phyloP scores from a whole-genome alignment of 129 eudicot genomes.

The Artemisia annua region DNA sequence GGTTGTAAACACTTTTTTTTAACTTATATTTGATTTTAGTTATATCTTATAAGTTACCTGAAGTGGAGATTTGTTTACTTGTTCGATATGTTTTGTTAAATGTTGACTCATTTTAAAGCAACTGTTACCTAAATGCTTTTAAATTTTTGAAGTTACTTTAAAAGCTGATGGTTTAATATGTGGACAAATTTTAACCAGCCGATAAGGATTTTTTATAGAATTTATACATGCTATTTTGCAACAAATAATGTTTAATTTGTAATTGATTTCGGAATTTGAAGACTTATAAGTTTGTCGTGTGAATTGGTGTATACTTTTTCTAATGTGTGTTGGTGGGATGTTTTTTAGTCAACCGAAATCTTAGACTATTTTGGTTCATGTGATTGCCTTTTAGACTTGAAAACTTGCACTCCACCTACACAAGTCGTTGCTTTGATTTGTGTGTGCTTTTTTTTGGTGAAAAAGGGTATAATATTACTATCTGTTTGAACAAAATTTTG shows the following conservation, averaged over 20 bases:
- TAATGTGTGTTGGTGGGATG: not conserved
- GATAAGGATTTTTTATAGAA: not conserved
- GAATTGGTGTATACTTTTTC: not conserved
- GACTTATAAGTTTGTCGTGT: no score
- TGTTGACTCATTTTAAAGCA: no score
- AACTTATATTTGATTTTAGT: no score
- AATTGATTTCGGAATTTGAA: not conserved
- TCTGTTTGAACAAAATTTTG: not conserved
- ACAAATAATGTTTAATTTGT: not conserved
- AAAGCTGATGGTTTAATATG: not conserved
- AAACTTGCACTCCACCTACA: not conserved
- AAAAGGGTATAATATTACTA: no score
- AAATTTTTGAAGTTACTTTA: no score
- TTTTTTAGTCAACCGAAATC: not conserved
- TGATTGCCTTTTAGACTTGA: not conserved
- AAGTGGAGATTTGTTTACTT: no score
- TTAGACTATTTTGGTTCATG: slow-evolving; percentile 13
- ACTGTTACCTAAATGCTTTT: no score
- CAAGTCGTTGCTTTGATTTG: slow-evolving; percentile 5
- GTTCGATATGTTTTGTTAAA: no score
- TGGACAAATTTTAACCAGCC: not conserved
- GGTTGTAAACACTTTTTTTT: no score
- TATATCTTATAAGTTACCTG: no score
- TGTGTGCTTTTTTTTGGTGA: no score
- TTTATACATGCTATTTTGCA: not conserved